phyloP scores from a whole-genome alignment of 345 rosid species.

The Rhodamnia rubescens region DNA sequence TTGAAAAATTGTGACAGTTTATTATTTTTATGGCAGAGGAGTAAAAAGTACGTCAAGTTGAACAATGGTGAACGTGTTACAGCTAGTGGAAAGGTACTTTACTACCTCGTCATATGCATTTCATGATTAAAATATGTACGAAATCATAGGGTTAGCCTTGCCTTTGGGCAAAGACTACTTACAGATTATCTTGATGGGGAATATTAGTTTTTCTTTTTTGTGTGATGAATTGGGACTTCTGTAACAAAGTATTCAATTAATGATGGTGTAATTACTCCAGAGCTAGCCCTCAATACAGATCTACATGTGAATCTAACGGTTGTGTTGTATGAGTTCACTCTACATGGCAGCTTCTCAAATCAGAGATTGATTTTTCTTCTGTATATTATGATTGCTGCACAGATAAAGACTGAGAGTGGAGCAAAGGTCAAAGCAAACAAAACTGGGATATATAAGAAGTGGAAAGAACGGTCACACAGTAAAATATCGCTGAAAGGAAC shows the following conservation, averaged over 20 bases:
- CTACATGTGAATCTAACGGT: background rate
- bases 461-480: constrained; percentile 70
- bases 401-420: constrained; percentile 94
- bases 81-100: constrained; percentile 90
- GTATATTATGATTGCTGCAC: background rate
- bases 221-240: background rate
- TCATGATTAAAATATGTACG: background rate
- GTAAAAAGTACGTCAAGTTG: constrained; percentile 89
- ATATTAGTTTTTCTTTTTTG: background rate
- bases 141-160: background rate
- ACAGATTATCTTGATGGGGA: background rate
- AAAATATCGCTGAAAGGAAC: constrained; percentile 41
- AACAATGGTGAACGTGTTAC: constrained; percentile 94
- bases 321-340: background rate
- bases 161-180: background rate
- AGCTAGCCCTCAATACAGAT: background rate
- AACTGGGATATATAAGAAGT: constrained; percentile 87
- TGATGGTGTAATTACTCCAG: background rate
- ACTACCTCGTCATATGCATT: background rate
- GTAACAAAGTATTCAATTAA: background rate
- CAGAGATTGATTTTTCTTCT: background rate
- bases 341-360: background rate
- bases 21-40: constrained; percentile 45
- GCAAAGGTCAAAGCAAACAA: constrained; percentile 56
- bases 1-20: background rate